A percentile compares a stretch with the other conserved stretches of the same genome.
Conservation (phyloP, 768 basidiomycete species). For the Kwoniella shandongensis region DNA sequence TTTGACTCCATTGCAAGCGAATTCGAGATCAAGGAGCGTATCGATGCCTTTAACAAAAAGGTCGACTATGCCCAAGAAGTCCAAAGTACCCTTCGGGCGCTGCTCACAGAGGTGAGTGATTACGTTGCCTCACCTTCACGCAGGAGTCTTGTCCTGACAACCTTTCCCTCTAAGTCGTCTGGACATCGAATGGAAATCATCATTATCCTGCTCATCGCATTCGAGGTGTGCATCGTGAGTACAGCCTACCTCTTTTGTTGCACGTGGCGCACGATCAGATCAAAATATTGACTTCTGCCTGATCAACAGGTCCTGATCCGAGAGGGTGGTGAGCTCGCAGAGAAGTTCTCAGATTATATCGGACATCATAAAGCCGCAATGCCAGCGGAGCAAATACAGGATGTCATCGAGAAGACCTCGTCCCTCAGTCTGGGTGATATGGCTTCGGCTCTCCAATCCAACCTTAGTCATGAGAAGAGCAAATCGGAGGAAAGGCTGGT, state of each 20-base stretch:
- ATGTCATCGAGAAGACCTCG: conserved; percentile 1
- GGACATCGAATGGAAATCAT: conserved; percentile 91
- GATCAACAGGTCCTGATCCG: conserved; percentile 45
- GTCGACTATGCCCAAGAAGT: conserved; percentile 63
- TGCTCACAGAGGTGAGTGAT: conserved; percentile 73
- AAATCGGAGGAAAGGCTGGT: neutral
- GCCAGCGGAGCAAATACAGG: conserved; percentile 1
- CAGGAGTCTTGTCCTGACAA: neutral
- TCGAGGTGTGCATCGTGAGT: conserved; percentile 84
- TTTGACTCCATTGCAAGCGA: conserved; percentile 83
- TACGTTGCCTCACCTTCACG: neutral
- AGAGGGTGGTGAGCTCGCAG: conserved; percentile 49
- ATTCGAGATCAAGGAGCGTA: conserved; percentile 79
- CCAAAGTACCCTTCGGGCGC: conserved; percentile 82
- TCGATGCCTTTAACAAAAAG: conserved; percentile 82
- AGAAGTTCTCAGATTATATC: conserved; percentile 30
- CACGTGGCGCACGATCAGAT: neutral
- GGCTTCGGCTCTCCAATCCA: neutral
- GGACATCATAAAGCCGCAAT: conserved; percentile 1
- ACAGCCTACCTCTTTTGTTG: neutral
- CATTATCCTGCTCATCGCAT: conserved; percentile 90
- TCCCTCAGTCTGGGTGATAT: neutral
- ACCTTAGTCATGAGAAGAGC: neutral
- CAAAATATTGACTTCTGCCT: neutral
- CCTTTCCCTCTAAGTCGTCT: conserved; percentile 63